Evolutionary conservation across 2,329 filamentous ascomycete species (phyloP).

Genomic region (Ceratocystis variospora): DNA sequence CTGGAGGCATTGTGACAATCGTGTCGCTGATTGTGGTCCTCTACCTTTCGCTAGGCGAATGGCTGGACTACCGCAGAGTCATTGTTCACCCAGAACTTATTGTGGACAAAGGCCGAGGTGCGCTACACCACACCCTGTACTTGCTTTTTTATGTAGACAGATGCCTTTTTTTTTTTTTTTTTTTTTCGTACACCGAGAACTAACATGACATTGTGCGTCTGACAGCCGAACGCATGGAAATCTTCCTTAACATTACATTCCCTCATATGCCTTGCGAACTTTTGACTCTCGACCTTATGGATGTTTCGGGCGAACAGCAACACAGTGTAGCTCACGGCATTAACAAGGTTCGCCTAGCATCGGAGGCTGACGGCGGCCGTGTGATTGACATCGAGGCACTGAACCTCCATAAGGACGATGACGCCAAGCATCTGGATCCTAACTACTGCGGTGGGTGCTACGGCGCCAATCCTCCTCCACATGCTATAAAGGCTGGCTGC

Average conservation of each 20-base stretch:
- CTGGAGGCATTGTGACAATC: conserved; percentile 88
- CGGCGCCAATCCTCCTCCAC: conserved; percentile 60
- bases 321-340: conserved; percentile 87
- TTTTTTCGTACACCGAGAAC: conserved; percentile 9
- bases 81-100: conserved; percentile 82
- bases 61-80: conserved; percentile 79
- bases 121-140: conserved; percentile 19
- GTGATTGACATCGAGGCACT: conserved; percentile 59
- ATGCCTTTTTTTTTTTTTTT: too few species aligned
- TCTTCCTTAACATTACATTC: conserved; percentile 94
- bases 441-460: conserved; percentile 91
- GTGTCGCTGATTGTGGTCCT: conserved; percentile 76
- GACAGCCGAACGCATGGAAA: conserved; percentile 92
- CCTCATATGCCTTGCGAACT: conserved; percentile 89
- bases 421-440: conserved; percentile 68
- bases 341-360: conserved; percentile 70
- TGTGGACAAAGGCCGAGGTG: conserved; percentile 92
- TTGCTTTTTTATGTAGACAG: not conserved
- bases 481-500: conserved; percentile 68
- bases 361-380: conserved; percentile 58
- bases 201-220: conserved; percentile 20
- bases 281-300: conserved; percentile 95
- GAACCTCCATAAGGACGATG: conserved; percentile 38
- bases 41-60: conserved; percentile 88
- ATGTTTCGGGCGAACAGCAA: conserved; percentile 93